Percentiles rank a stretch among this genome's conserved stretches.
phyloP scores from a whole-genome alignment of 129 eudicot genomes.

The Tagetes patula region DNA sequence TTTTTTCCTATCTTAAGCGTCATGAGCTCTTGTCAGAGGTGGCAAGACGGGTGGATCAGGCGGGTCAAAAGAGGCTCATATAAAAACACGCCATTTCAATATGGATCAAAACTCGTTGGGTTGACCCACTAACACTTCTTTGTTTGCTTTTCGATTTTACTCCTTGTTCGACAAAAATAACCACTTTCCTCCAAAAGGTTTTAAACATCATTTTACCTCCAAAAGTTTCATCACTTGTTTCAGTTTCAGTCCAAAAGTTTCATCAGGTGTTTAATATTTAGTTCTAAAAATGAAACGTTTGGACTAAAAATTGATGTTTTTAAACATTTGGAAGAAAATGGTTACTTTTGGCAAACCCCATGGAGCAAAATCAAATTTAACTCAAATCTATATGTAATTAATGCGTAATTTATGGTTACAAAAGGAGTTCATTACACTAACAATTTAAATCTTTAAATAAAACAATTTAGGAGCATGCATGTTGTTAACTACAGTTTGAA shows the following conservation, averaged over 20 bases:
- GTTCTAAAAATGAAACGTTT: too few species aligned
- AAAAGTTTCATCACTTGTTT: too few species aligned
- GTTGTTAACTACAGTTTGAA: background rate
- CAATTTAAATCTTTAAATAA: background rate
- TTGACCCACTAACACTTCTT: background rate
- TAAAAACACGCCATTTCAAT: background rate
- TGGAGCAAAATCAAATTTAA: too few species aligned
- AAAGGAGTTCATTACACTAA: background rate
- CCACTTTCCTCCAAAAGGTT: too few species aligned
- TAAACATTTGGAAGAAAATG: too few species aligned
- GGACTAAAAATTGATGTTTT: too few species aligned
- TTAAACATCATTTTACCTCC: too few species aligned
- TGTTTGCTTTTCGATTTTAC: background rate
- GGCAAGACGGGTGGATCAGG: background rate
- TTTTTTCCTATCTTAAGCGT: constrained; percentile 1
- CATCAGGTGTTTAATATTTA: too few species aligned
- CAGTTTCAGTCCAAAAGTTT: too few species aligned
- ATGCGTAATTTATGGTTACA: background rate
- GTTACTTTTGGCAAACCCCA: too few species aligned
- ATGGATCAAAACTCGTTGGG: background rate
- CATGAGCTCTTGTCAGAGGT: background rate
- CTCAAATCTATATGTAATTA: background rate
- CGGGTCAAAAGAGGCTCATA: background rate
- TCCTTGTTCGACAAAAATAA: too few species aligned
- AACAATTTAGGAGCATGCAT: background rate